phyloP scores from a whole-genome alignment of 1,284 basidiomycete species.

The Malassezia pachydermatis region DNA sequence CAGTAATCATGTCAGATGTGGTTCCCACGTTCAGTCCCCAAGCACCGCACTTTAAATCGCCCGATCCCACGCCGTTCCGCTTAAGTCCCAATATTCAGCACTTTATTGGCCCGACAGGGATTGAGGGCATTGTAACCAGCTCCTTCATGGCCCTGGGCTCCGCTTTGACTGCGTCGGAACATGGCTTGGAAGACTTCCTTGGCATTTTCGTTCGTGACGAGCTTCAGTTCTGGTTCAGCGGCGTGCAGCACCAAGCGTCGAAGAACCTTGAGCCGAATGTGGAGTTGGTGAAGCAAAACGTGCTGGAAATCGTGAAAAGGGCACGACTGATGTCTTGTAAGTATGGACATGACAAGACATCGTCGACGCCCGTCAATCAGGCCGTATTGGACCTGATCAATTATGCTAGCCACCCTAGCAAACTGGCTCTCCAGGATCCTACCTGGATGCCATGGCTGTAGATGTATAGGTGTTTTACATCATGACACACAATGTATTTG shows the following conservation, averaged over 20 bases:
- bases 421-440: constrained; percentile 53
- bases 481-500: not conserved
- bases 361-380: constrained; percentile 52
- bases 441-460: constrained; percentile 26
- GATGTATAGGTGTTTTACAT: too few species aligned
- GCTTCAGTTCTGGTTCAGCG: constrained; percentile 60
- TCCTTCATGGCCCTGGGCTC: constrained; percentile 83
- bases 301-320: constrained; percentile 70
- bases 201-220: constrained; percentile 88
- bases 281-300: constrained; percentile 64
- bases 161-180: constrained; percentile 81
- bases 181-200: constrained; percentile 75
- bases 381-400: constrained; percentile 75
- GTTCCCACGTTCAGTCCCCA: constrained; percentile 52
- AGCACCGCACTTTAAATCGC: constrained; percentile 63
- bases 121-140: constrained; percentile 77
- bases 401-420: constrained; percentile 53
- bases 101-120: constrained; percentile 78
- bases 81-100: constrained; percentile 92
- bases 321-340: constrained; percentile 78
- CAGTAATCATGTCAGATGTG: constrained; percentile 42
- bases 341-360: constrained; percentile 63
- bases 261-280: constrained; percentile 48
- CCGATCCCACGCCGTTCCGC: constrained; percentile 88
- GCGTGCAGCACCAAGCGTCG: constrained; percentile 29